Conservation (phyloP, 352 stramenopile species). For the Pythium vanterpoolii region DNA sequence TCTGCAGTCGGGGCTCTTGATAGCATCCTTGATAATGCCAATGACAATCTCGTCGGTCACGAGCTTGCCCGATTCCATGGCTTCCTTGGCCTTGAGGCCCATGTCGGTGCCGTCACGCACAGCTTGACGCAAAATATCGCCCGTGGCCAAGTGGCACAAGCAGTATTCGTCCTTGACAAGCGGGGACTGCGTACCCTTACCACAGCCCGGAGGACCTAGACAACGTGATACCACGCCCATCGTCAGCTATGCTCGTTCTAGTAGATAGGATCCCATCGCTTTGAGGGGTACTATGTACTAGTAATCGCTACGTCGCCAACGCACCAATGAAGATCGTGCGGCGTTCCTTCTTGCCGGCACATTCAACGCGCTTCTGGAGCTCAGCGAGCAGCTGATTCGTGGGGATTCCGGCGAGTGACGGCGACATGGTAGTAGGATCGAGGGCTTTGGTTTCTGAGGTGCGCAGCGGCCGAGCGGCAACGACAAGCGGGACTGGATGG, state of each 20-base stretch:
- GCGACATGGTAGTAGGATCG: conserved; percentile 32
- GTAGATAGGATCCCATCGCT: background rate
- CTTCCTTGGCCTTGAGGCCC: conserved; percentile 96
- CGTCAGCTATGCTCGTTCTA: conserved; percentile 9
- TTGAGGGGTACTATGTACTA: background rate
- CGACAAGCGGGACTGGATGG: background rate
- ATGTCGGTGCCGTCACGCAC: conserved; percentile 96
- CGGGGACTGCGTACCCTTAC: conserved; percentile 99
- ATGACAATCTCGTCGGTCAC: conserved; percentile 99
- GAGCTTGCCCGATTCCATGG: conserved; percentile 96
- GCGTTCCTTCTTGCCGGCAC: conserved; percentile 91
- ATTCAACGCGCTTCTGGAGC: conserved; percentile 91
- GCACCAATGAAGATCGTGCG: conserved; percentile 93
- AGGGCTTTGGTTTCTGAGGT: conserved; percentile 23
- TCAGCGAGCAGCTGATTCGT: conserved; percentile 87
- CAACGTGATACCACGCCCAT: too few species aligned
- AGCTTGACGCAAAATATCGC: conserved; percentile 98
- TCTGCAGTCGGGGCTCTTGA: conserved; percentile 95
- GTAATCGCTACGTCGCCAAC: conserved; percentile 2
- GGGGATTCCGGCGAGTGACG: conserved; percentile 65
- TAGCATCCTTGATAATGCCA: conserved; percentile 98
- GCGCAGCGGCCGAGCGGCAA: background rate
- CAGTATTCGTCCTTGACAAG: conserved; percentile 98
- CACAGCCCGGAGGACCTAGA: conserved; percentile 92
- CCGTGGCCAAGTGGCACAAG: conserved; percentile 97